Evolutionary conservation across 2,329 filamentous ascomycete species (phyloP), one percentile per base, ranked within the genome.

Genomic region (Davidsoniella eucalypti): DNA sequence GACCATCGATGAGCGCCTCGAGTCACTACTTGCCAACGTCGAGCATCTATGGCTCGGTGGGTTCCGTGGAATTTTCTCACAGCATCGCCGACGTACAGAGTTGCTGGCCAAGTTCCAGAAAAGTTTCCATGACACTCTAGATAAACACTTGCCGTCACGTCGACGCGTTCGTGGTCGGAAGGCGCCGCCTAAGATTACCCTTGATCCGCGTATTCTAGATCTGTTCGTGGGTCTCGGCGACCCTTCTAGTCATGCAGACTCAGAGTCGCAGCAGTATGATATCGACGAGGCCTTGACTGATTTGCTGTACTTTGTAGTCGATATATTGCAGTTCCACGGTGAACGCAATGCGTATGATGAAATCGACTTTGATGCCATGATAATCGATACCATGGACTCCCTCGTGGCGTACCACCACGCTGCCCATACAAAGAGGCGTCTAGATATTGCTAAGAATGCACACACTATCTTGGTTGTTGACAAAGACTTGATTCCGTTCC

Each of bases 311-410:
- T 96, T 96, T 61, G 84, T 96, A 1, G 82, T 98, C 5, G 92
- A 98, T 59, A 88, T 96, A 47, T 71, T 98, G 2, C 92, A 96
- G 61, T 96, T 98, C 64, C 86, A 94, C 57, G 92, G 92, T 14
- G 93, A 98, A 65, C 77, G 80, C 44, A 98, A 96, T 61, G 92
- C 93, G 0, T 95, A 95, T 64, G 92, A 98, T 58, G 92, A 98
- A 66, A 85, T 98, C 55, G 90, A 96, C 63, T 94, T 96, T 60
- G 92, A 98, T 56, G 68, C 74, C 57, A 93, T 98, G 77, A 79
- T 88, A 4, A 73, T 96, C 38, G 87, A 94, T 58, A 86, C 85
- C 0, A 75, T 87, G 38, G 90, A 95, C 64, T 86, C 87, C 2
- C 68, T 98, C 23, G 77, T 80, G 46, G 75, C 78, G 1, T 95